Conservation (phyloP, 169 alveolate genomes). For the Plasmodium cynomolgi region DNA sequence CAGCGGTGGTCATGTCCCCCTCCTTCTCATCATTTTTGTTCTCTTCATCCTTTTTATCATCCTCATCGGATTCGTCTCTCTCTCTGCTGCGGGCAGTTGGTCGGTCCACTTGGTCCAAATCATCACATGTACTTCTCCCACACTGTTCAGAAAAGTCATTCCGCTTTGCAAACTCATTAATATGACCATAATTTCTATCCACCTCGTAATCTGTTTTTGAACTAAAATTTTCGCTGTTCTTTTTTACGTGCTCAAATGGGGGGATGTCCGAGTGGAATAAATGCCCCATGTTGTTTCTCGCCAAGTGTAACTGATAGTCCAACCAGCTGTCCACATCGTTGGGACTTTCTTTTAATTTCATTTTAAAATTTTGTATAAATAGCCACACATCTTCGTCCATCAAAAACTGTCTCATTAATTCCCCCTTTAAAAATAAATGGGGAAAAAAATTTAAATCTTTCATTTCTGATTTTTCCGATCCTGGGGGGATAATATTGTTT, state of each 20-base stretch:
- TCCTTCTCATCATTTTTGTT: background rate
- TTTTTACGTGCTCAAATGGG: slow-evolving; percentile 49
- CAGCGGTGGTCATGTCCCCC: background rate
- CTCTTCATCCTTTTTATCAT: background rate
- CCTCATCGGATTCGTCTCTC: background rate
- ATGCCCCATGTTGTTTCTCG: slow-evolving; percentile 15
- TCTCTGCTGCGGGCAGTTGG: background rate
- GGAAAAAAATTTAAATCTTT: slow-evolving; percentile 26
- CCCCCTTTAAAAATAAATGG: slow-evolving; percentile 55
- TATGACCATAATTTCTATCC: background rate
- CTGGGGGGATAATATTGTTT: background rate
- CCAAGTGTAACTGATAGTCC: slow-evolving; percentile 47
- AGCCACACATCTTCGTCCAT: slow-evolving; percentile 73
- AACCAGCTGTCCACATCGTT: slow-evolving; percentile 51
- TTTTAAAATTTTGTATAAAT: slow-evolving; percentile 65
- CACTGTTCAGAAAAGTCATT: background rate
- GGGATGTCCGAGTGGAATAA: slow-evolving; percentile 42
- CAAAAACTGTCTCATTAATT: slow-evolving; percentile 62
- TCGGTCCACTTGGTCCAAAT: background rate
- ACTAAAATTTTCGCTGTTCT: slow-evolving; percentile 2
- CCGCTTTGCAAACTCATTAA: background rate
- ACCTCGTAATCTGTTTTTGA: slow-evolving; percentile 1
- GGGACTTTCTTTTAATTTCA: slow-evolving; percentile 60
- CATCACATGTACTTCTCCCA: background rate
- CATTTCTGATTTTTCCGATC: slow-evolving; percentile 22